Conservation (phyloP, 371 early-diverging fungal species). For the Entomophthora muscae region DNA sequence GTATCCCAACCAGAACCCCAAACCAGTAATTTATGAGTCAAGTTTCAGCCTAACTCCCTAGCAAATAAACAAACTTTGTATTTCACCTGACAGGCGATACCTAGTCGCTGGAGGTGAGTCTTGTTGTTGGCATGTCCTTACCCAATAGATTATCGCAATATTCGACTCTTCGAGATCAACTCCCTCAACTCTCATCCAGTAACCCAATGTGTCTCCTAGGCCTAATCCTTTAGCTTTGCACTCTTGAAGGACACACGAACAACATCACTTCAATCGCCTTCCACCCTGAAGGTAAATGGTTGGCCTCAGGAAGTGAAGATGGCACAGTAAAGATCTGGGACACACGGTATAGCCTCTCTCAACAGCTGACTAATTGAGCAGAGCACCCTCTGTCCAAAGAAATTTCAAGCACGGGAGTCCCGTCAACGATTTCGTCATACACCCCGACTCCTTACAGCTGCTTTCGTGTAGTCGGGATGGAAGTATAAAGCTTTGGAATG, state of each 20-base stretch:
- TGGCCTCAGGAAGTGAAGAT: slow-evolving; percentile 87
- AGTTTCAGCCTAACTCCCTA: slow-evolving; percentile 12
- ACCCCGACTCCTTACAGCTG: slow-evolving; percentile 86
- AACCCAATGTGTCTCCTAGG: too few relatives aligned
- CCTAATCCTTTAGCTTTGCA: slow-evolving; percentile 38
- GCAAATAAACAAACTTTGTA: slow-evolving; percentile 87
- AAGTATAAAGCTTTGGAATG: slow-evolving; percentile 79
- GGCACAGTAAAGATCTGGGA: slow-evolving; percentile 87
- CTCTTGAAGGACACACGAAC: slow-evolving; percentile 73
- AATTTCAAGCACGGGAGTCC: slow-evolving; percentile 74
- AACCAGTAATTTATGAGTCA: slow-evolving; percentile 34
- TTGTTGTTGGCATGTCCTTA: background rate
- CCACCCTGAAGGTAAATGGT: slow-evolving; percentile 79
- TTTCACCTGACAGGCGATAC: slow-evolving; percentile 87
- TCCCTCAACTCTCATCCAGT: slow-evolving; percentile 60
- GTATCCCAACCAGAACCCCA: slow-evolving; percentile 82
- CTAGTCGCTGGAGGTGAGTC: slow-evolving; percentile 80
- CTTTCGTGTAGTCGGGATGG: slow-evolving; percentile 90
- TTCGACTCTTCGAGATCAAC: slow-evolving; percentile 70
- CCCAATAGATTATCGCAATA: slow-evolving; percentile 53
- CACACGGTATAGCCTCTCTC: slow-evolving; percentile 24
- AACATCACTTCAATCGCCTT: slow-evolving; percentile 90
- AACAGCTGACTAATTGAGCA: slow-evolving; percentile 13
- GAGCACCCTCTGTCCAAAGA: slow-evolving; percentile 57
- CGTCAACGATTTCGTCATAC: slow-evolving; percentile 87